Evolutionary conservation across 139 green algal genomes (phyloP).

Genomic region (Zygnema circumcarinatum): DNA sequence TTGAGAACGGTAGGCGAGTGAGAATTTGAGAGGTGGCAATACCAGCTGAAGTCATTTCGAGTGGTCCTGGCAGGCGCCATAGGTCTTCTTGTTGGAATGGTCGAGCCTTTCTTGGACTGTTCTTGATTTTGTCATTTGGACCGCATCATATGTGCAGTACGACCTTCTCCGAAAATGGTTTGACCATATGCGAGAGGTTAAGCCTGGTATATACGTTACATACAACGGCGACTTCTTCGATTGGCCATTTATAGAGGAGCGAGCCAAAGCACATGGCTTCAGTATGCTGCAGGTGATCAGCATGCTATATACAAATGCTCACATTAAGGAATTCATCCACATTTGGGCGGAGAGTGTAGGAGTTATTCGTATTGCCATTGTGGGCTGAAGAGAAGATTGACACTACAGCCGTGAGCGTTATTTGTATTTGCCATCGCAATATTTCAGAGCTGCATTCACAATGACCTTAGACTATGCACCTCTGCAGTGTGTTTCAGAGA

Average conservation of each 20-base stretch:
- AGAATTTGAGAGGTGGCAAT: no score
- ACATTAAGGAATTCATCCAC: neutral
- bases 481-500: no score
- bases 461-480: no score
- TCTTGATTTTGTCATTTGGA: no score
- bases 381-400: neutral
- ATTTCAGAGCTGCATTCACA: no score
- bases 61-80: no score
- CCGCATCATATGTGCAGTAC: constrained; percentile 57
- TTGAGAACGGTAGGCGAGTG: no score
- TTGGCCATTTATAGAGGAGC: constrained; percentile 93
- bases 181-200: constrained; percentile 78
- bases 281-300: constrained; percentile 72
- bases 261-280: constrained; percentile 82
- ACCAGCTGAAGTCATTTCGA: no score
- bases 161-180: constrained; percentile 86
- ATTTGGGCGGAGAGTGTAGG: neutral
- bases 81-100: no score
- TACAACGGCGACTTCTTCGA: constrained; percentile 99
- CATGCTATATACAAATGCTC: neutral
- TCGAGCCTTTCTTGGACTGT: no score
- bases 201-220: constrained; percentile 94
- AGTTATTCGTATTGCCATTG: no score
- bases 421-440: neutral
- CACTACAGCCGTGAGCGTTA: neutral